Evolutionary conservation across 2,329 filamentous ascomycete genomes (phyloP), one percentile per base, ranked within the genome.

Genomic region (Byssoonygena ceratinophila): DNA sequence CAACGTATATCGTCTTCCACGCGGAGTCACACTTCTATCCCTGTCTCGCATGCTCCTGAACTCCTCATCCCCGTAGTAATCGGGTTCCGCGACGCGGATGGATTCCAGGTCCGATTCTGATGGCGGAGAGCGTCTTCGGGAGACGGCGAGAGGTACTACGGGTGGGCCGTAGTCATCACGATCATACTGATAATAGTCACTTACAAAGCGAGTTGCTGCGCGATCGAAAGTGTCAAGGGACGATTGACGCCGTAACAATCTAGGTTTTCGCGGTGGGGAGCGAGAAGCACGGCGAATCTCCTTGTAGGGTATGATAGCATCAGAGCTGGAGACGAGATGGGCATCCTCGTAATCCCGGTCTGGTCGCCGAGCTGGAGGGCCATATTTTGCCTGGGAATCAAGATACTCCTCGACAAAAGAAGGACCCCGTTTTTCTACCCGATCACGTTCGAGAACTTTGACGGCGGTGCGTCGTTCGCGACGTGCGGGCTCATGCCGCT

Each of bases 171-270:
- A 60, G 22, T 56, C 57, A 44, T 76, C 51, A 58, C 62, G 51
- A 56, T 67, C 65, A 39, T 67, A 67, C 44, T 60, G 63, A 53
- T 63, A 57, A 54, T 66, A 62, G 55, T 68, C 63, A 18, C 70
- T 63, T 55, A 76, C 76, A 41, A 78, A 75, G 29, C 76, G 74
- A 51, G 75, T 60, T 1, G 86, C 84, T 25, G 81, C 81, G 46
- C 89, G 82, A 68, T 96, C 90, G 64, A 88, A 95, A 0, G 86
- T 94, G 66, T 95, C 90, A 36, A 95, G 76, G 49, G 88, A 94
- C 12, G 88, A 94, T 66, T 94, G 89, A 40, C 90, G 81, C 54
- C 90, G 80, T 47, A 92, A 64, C 57, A 90, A 76, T 14, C 16
- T 50, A 11, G 52, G 52, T 29, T 44, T 43, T 12, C 46, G 47